Percentiles rank a stretch among this genome's conserved stretches.
phyloP scores from a whole-genome alignment of 495 filamentous ascomycete genomes.

The Podospora anserina region DNA sequence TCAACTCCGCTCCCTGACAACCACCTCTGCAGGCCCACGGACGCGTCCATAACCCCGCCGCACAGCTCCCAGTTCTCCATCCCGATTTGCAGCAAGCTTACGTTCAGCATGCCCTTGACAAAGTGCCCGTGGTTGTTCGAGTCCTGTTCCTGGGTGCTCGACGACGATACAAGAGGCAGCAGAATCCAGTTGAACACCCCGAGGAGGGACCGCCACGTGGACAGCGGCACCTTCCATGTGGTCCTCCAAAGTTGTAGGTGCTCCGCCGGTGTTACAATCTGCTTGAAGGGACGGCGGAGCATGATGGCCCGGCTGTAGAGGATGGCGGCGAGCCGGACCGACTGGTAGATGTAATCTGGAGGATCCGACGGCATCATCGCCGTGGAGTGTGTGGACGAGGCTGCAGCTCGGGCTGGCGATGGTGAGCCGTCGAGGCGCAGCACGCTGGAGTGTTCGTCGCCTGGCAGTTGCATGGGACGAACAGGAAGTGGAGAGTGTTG shows the following conservation, averaged over 20 bases:
- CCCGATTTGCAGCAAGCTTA: slow-evolving; percentile 34
- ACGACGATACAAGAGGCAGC: slow-evolving; percentile 24
- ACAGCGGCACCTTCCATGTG: slow-evolving; percentile 35
- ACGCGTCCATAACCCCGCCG: slow-evolving; percentile 25
- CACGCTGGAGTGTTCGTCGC: not conserved
- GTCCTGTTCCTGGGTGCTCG: slow-evolving; percentile 15
- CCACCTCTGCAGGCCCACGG: slow-evolving; percentile 32
- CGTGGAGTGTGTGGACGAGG: not conserved
- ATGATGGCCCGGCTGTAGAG: slow-evolving; percentile 37
- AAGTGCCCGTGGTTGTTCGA: slow-evolving; percentile 34
- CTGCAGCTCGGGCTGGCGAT: not conserved
- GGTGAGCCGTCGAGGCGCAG: not conserved
- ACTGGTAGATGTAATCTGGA: slow-evolving; percentile 35
- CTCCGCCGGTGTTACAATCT: slow-evolving; percentile 21
- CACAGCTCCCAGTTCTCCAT: slow-evolving; percentile 41
- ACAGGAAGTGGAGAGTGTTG: not conserved
- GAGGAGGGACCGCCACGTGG: slow-evolving; percentile 32
- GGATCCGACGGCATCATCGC: not conserved
- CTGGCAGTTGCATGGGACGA: not conserved
- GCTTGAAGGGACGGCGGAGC: slow-evolving; percentile 29
- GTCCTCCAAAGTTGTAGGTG: slow-evolving; percentile 38
- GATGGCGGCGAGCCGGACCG: slow-evolving; percentile 32
- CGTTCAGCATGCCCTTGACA: slow-evolving; percentile 34
- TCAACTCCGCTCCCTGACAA: slow-evolving; percentile 10
- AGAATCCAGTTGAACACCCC: slow-evolving; percentile 38